Conservation (phyloP, 805 yeast genomes). For the Candida taoyuanica region DNA sequence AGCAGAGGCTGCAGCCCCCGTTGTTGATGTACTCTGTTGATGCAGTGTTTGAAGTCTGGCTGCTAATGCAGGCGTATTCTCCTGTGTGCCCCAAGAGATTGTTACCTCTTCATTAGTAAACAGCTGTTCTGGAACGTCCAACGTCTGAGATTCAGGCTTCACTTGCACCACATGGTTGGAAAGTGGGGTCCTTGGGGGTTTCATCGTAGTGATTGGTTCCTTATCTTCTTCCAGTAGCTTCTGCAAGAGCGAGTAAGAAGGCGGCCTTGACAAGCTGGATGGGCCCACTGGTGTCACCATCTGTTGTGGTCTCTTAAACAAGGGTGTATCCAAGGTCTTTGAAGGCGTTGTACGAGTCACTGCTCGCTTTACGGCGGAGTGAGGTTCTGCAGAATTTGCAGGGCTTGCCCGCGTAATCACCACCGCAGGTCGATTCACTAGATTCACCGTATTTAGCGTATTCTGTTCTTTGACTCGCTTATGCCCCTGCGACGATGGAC, state of each 20-base stretch:
- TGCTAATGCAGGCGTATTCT: conserved; percentile 1
- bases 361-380: not conserved
- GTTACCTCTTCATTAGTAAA: conserved; percentile 1
- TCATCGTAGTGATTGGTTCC: not conserved
- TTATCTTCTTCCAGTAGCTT: conserved; percentile 6
- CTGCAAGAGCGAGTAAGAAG: conserved; percentile 1
- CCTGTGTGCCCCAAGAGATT: conserved; percentile 13
- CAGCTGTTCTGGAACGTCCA: too few relatives aligned
- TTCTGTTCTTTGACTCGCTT: too few relatives aligned
- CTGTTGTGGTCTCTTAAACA: not conserved
- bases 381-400: not conserved
- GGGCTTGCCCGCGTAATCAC: not conserved
- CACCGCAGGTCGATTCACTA: too few relatives aligned
- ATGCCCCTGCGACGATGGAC: conserved; percentile 4
- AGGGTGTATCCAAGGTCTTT: not conserved
- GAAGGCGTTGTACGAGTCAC: not conserved
- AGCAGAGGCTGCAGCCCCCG: not conserved
- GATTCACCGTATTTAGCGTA: too few relatives aligned
- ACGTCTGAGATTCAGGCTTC: too few relatives aligned
- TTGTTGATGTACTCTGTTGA: not conserved
- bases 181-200: not conserved
- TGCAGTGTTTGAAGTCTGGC: not conserved
- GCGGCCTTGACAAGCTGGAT: too few relatives aligned
- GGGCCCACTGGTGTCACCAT: too few relatives aligned
- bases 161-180: not conserved